Base-by-base conservation (phyloP, 768 basidiomycete species). In the Boletus subparvulus region DNA sequence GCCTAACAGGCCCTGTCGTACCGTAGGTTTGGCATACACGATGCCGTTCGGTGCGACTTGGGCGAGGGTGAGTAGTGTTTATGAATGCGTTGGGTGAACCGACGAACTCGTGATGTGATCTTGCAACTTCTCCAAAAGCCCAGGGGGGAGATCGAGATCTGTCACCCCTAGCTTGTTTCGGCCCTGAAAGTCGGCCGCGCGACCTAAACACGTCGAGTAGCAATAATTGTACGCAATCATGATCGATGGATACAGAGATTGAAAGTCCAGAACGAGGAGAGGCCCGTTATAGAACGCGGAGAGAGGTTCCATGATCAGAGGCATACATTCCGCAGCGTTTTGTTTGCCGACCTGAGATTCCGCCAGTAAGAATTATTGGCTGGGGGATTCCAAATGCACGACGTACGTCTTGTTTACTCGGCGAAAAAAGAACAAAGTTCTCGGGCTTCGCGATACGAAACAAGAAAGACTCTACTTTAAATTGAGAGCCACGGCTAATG, bases 201-300 rank as follows among this genome's bases (percentile, higher is more conserved):
- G 84, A 11, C 97, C 97, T 32, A 99, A 79, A 70, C 95, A 98
- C 3, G 97, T 99, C 28, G 95, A 98, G 69, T 94, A 95, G 66
- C 92, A 94, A 70, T 94, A 94, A 70, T 98, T 98, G 75, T 99
- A 95, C 7, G 94, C 96, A 63, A 98, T 96, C 96, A 98, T 98
- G 57, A 98, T 78, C 0, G 94, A 97, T 0, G 97, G 97, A 69
- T 99, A 99, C 26, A 99, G 80, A 3, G 90, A 94, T 65, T 97
- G 93, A 69, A 98, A 99, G 70, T 99, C 97, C 53, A 99, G 78
- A 1, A 99, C 95, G 36, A 98, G 76, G 13, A 99, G 78, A 5
- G 97, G 97, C 62, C 90, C 90, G 41, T 85, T 90, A 72, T 98
- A 99, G 66, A 94, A 96, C 3, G 90, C 91, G 0, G 94, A 96